phyloP scores from a whole-genome alignment of 2,329 filamentous ascomycete species.

The Dothistroma pini region DNA sequence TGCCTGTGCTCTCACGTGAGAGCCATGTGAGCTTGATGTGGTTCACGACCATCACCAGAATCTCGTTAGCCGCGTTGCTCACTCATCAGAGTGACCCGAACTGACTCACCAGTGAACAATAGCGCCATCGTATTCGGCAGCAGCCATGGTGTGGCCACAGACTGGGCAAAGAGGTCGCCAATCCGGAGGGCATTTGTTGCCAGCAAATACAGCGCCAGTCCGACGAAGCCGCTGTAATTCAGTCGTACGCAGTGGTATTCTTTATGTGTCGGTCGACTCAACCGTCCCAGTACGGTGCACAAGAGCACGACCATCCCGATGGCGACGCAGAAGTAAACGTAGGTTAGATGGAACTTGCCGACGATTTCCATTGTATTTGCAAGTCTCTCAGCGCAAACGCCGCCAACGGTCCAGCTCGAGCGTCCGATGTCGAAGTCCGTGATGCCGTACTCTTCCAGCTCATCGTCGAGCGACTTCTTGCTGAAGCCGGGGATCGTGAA shows the following conservation, averaged over 20 bases:
- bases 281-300: not conserved
- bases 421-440: not conserved
- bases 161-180: not conserved
- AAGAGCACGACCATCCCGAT: conserved; percentile 25
- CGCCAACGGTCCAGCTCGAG: not conserved
- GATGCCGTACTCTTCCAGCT: not conserved
- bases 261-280: not conserved
- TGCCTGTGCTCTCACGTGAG: too few relatives aligned
- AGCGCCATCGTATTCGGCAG: not conserved
- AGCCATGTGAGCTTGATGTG: not conserved
- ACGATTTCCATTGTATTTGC: not conserved
- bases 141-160: not conserved
- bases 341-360: conserved; percentile 29
- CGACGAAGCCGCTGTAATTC: not conserved
- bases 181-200: not conserved
- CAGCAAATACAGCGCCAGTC: not conserved
- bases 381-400: conserved; percentile 4
- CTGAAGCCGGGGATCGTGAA: conserved; percentile 17
- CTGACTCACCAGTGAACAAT: not conserved
- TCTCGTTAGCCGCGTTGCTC: not conserved
- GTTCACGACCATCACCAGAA: not conserved
- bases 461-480: conserved; percentile 1
- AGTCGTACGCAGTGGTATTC: not conserved
- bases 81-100: not conserved
- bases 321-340: conserved; percentile 30